Base-by-base conservation (phyloP, 371 early-diverging fungal species). In the Mortierella polycephala region DNA sequence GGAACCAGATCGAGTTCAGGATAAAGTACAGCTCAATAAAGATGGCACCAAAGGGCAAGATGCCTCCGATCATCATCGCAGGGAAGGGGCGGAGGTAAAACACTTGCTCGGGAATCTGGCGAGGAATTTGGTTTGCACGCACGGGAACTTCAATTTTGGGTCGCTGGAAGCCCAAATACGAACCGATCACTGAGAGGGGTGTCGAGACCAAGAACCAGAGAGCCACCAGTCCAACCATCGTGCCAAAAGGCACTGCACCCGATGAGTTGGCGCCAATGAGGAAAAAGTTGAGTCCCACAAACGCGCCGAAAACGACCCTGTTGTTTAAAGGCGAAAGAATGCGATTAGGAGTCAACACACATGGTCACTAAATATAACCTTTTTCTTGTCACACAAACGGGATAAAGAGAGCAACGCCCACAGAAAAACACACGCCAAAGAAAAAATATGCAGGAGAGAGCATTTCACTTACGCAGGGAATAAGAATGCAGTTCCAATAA, bases 221-320 rank as follows among this genome's bases (percentile, higher is more conserved):
- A 4, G 87, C 89, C 23, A 96, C 83, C 10, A 97, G 82, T 16
- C 94, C 93, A 46, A 98, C 51, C 85, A 97, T 88, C 7, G 98
- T 96, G 4, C 94, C 92, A 71, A 94, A 94, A 0, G 98, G 98
- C 11, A 97, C 97, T 2, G 98, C 98, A 8, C 92, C 94, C 0
- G 98, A 98, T 3, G 98, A 97, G 37, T 92, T 83, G 12, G 92
- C 89, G 13, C 86, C 90, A 39, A 95, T 88, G 73, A 98, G 86
- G 87, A 97, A 93, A 60, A 97, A 92, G 86, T 98, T 98, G 81
- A 98, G 87, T 7, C 88, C 81, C 56, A 96, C 63, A 63, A 94
- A 88, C 54, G 87, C 75, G 44, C 85, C 82, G 71, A 94, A 91
- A 42, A 96, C 85, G 42, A 87, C 45, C 46, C 90, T 88, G 60